Evolutionary conservation across 1,284 basidiomycete genomes (phyloP), one percentile per base, ranked within the genome.

Genomic region (Wolfiporia cocos): DNA sequence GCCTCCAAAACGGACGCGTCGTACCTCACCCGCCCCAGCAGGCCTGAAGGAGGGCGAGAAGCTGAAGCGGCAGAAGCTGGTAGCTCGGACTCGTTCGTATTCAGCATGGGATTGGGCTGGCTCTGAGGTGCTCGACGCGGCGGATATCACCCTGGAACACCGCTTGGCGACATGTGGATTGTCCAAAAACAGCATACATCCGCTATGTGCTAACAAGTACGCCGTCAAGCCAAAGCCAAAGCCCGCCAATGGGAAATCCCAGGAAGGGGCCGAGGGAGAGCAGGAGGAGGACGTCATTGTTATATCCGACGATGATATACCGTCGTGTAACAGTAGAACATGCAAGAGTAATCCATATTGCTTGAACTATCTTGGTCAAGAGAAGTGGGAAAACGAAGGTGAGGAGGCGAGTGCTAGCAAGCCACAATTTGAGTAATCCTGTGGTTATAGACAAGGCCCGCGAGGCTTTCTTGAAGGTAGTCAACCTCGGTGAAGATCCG

Each of bases 291-390:
- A 84, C 53, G 61, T 85, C 32, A 81, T 86, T 39, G 67, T 84
- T 18, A 70, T 86, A 30, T 80, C 81, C 1, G 84, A 86, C 39
- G 77, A 83, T 38, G 81, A 85, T 24, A 61, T 58, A 33, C 58
- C 63, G 1, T 50, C 56, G 14, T 94, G 92, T 56, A 70, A 62
- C 38, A 74, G 72, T 49, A 86, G 77, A 46, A 40, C 48, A 3
- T 96, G 92, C 62, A 81, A 73, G 54, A 63, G 61, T 38, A 90
- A 89, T 55, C 86, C 88, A 5, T 77, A 81, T 44, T 95, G 92
- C 59, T 66, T 92, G 48, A 94, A 93, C 58, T 80, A 90, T 62
- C 64, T 95, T 21, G 90, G 89, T 5, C 86, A 88, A 51, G 79
- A 83, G 20, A 71, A 73, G 49, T 89, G 86, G 86, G 79, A 85